Percentiles rank a stretch among this genome's conserved stretches.
Evolutionary conservation across 495 filamentous ascomycete genomes (phyloP).

Genomic region (Geopyxis carbonaria): DNA sequence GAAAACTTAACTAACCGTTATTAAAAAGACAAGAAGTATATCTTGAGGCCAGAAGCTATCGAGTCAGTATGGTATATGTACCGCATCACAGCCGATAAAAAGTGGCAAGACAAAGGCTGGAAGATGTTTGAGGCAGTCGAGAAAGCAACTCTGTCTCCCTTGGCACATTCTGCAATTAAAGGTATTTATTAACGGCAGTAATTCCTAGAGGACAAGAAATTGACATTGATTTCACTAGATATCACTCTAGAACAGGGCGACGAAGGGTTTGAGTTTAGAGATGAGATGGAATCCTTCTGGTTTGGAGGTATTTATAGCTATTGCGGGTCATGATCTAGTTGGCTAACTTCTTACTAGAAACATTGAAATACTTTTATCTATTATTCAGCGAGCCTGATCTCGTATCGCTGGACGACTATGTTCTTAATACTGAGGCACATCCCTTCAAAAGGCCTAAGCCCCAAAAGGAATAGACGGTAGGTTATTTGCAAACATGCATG

Average conservation of each 20-base stretch:
- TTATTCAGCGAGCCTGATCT: slow-evolving; percentile 57
- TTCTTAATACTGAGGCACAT: slow-evolving; percentile 65
- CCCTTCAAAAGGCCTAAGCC: too few species aligned
- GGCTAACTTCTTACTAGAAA: too few species aligned
- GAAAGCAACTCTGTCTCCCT: slow-evolving; percentile 29
- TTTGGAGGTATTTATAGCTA: slow-evolving; percentile 33
- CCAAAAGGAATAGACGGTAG: too few species aligned
- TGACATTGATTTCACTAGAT: background rate
- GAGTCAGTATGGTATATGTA: slow-evolving; percentile 42
- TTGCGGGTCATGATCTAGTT: too few species aligned
- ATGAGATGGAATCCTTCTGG: slow-evolving; percentile 33
- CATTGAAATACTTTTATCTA: slow-evolving; percentile 86
- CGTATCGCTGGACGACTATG: slow-evolving; percentile 53
- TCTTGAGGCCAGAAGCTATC: slow-evolving; percentile 44
- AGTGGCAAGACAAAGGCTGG: slow-evolving; percentile 44
- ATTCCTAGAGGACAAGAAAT: slow-evolving; percentile 2
- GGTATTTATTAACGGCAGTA: too few species aligned
- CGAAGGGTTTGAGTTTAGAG: slow-evolving; percentile 6
- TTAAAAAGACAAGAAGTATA: slow-evolving; percentile 31
- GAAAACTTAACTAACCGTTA: too few species aligned
- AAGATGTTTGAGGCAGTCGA: slow-evolving; percentile 38
- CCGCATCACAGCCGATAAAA: slow-evolving; percentile 38
- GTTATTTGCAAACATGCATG: too few species aligned
- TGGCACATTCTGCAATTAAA: slow-evolving; percentile 34
- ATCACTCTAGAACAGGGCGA: too few species aligned